Conservation (phyloP, 352 stramenopile genomes). For the Phytopythium vexans region DNA sequence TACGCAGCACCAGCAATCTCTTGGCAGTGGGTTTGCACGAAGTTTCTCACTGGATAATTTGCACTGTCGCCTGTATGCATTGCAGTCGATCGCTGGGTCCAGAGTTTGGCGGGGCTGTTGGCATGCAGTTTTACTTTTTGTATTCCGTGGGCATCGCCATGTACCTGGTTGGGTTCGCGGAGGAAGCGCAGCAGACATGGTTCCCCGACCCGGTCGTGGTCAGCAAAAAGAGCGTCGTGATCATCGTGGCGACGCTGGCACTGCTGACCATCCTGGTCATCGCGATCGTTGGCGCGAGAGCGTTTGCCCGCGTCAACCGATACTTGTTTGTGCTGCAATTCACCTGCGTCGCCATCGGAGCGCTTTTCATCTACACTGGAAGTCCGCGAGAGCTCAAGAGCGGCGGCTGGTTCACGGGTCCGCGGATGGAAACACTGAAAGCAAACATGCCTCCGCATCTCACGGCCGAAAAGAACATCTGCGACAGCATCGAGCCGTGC, state of each 20-base stretch:
- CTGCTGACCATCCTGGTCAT: conserved; percentile 46
- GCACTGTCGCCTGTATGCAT: too few relatives aligned
- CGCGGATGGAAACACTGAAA: conserved; percentile 31
- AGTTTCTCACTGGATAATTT: too few relatives aligned
- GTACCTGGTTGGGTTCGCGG: conserved; percentile 80
- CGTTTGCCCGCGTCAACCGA: conserved; percentile 73
- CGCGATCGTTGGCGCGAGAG: conserved; percentile 59
- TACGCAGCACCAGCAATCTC: too few relatives aligned
- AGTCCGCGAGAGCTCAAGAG: conserved; percentile 32
- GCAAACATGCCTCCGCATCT: conserved; percentile 48
- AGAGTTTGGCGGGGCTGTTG: conserved; percentile 87
- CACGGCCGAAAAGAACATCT: conserved; percentile 28
- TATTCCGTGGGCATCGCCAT: conserved; percentile 68
- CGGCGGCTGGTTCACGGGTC: conserved; percentile 52
- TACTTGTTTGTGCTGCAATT: conserved; percentile 74
- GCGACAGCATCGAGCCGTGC: conserved; percentile 29
- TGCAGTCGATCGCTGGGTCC: conserved; percentile 65
- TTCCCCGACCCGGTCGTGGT: conserved; percentile 26
- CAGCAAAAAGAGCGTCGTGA: conserved; percentile 36
- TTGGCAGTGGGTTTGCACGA: too few relatives aligned
- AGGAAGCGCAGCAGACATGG: conserved; percentile 60
- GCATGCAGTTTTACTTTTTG: conserved; percentile 89
- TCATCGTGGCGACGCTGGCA: conserved; percentile 47
- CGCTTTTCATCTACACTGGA: conserved; percentile 38
- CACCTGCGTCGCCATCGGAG: conserved; percentile 50